A percentile compares a stretch with the other conserved stretches of the same genome.
These are phyloP conservation scores for Trebouxiophyceae sp. DNA, from an alignment of 163 green algal species.

Conservation along the genomic window DNA sequence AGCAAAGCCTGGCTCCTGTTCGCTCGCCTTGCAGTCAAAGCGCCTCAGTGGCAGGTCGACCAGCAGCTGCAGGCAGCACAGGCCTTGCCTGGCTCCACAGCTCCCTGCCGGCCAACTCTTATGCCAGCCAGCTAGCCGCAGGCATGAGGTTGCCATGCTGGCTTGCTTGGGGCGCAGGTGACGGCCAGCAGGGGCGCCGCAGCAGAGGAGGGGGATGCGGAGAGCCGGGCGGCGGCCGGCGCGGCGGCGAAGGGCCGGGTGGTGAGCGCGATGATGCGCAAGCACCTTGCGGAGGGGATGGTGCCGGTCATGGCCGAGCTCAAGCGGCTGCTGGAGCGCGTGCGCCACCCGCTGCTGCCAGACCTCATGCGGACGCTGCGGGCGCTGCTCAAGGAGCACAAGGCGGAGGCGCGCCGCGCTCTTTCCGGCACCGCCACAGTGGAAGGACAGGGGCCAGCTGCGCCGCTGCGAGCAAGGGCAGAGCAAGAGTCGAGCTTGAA, in stretches of 20 bases:
- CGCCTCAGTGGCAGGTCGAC: too few species aligned
- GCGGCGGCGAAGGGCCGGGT: conserved; percentile 42
- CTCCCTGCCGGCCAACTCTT: too few species aligned
- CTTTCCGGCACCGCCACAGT: background rate
- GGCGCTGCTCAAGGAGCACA: conserved; percentile 71
- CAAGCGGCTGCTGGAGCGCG: conserved; percentile 48
- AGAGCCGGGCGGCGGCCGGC: conserved; percentile 9
- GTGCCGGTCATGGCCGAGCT: conserved; percentile 77
- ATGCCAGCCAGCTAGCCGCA: too few species aligned
- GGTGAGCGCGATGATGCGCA: conserved; percentile 75
- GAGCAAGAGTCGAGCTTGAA: too few species aligned
- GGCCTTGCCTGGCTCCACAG: too few species aligned
- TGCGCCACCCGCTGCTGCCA: conserved; percentile 52
- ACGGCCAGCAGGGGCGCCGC: conserved; percentile 7
- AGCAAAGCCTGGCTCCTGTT: background rate
- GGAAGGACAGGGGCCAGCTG: background rate
- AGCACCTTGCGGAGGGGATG: conserved; percentile 74
- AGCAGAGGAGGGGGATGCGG: conserved; percentile 26
- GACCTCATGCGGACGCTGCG: conserved; percentile 54
- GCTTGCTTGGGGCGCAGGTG: too few species aligned
- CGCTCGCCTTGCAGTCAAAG: background rate
- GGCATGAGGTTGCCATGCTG: too few species aligned
- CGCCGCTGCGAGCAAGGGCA: background rate
- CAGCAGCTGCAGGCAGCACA: too few species aligned
- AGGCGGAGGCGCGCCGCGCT: conserved; percentile 48